Percentiles rank a stretch among this genome's conserved stretches.
These are phyloP conservation scores for Tetrastigma voinierianum DNA, from an alignment of 164 flowering plant species.

Conservation along the genomic window DNA sequence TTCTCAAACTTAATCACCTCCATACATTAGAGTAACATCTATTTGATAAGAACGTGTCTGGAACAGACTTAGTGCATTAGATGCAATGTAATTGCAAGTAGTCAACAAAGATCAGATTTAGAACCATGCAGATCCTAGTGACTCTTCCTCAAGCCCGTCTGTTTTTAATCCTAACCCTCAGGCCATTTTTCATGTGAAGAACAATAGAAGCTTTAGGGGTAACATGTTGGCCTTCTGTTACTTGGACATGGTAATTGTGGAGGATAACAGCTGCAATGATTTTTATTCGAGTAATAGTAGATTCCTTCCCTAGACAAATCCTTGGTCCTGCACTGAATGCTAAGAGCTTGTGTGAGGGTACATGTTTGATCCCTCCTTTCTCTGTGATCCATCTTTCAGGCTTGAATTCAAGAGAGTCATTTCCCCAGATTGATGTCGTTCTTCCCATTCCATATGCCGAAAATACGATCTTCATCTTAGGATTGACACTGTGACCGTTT, in stretches of 20 bases:
- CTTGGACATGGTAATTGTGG: conserved; percentile 21
- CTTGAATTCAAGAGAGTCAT: conserved; percentile 47
- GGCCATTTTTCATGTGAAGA: conserved; percentile 47
- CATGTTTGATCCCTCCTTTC: conserved; percentile 20
- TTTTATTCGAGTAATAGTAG: conserved; percentile 44
- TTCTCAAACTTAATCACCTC: too few species aligned
- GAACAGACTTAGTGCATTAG: too few species aligned
- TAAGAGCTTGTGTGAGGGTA: conserved; percentile 31
- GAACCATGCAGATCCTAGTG: too few species aligned
- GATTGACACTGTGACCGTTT: conserved; percentile 31
- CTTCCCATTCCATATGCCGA: conserved; percentile 36
- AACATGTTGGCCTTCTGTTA: conserved; percentile 32
- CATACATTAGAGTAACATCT: too few species aligned
- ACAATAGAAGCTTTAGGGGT: conserved; percentile 22
- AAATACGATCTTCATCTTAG: conserved; percentile 19
- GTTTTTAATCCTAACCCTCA: conserved; percentile 17
- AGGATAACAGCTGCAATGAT: conserved; percentile 30
- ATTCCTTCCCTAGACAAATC: conserved; percentile 42
- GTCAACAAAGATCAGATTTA: too few species aligned
- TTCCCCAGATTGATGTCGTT: conserved; percentile 48
- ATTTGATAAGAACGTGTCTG: too few species aligned
- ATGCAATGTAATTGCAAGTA: too few species aligned
- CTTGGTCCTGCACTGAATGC: conserved; percentile 51
- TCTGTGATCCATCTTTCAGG: conserved; percentile 56
- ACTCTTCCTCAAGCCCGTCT: too few species aligned